Conservation (phyloP, 768 basidiomycete genomes). For the Kwoniella dendrophila region DNA sequence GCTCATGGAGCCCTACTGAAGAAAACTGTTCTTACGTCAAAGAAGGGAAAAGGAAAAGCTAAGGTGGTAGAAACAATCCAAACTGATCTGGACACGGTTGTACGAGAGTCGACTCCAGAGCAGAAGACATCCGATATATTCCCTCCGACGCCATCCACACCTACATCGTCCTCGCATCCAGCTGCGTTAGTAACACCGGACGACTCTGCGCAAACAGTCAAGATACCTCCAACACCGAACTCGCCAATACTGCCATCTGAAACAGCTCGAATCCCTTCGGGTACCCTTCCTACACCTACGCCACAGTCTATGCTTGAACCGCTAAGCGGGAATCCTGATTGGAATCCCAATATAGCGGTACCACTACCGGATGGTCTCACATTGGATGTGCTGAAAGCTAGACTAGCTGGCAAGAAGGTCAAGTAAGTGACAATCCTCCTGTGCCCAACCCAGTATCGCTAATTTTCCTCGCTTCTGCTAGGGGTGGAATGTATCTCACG, state of each 20-base stretch:
- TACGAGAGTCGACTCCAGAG: constrained; percentile 8
- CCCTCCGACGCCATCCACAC: constrained; percentile 36
- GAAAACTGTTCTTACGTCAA: constrained; percentile 8
- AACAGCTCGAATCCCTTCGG: constrained; percentile 21
- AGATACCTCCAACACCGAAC: constrained; percentile 27
- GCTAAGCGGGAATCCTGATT: constrained; percentile 8
- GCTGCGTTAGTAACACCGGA: constrained; percentile 27
- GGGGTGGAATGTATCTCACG: constrained; percentile 63
- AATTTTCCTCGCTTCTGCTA: constrained; percentile 15
- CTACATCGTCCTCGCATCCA: constrained; percentile 5
- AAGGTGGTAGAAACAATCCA: constrained; percentile 17
- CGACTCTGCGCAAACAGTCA: neutral
- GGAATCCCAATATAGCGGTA: constrained; percentile 30
- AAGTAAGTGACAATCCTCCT: constrained; percentile 39
- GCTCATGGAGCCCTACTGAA: constrained; percentile 40
- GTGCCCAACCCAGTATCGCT: neutral
- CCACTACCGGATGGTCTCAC: constrained; percentile 43
- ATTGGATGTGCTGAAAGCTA: constrained; percentile 41
- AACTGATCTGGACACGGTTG: constrained; percentile 34
- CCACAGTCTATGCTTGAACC: constrained; percentile 28
- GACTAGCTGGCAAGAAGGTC: constrained; percentile 51
- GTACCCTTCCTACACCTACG: constrained; percentile 24
- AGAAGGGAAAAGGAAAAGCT: constrained; percentile 15
- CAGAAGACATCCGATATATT: neutral
- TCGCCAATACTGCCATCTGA: constrained; percentile 26